Percentiles rank a stretch among this genome's conserved stretches.
Evolutionary conservation across 345 rosid species (phyloP).

Genomic region (Euphorbia tirucalli): DNA sequence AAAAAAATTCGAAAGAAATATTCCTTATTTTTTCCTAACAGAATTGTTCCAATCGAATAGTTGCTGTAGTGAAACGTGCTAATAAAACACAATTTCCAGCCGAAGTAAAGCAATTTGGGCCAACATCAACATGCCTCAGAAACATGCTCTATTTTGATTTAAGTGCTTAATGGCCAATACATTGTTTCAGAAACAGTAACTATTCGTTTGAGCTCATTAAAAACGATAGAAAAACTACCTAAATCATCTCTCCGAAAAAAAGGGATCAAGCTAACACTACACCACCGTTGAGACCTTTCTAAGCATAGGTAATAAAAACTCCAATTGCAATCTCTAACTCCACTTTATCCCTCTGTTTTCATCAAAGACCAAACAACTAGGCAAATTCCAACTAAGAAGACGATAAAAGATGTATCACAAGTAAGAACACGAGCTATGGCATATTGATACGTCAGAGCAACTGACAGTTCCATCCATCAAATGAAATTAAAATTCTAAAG

Average conservation of each 20-base stretch:
- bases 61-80: background rate
- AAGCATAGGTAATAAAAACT: background rate
- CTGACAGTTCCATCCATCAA: too few species aligned
- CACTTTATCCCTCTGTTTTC: background rate
- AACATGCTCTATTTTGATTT: background rate
- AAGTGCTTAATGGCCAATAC: background rate
- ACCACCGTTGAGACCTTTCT: background rate
- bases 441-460: too few species aligned
- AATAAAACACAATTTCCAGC: background rate
- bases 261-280: background rate
- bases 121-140: background rate
- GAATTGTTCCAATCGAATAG: background rate
- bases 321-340: background rate
- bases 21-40: background rate
- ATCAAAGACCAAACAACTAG: conserved; percentile 18
- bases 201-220: background rate
- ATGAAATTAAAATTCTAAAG: background rate
- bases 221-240: background rate
- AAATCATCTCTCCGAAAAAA: background rate
- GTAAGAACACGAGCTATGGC: background rate
- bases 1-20: background rate
- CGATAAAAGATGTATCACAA: background rate
- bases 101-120: background rate
- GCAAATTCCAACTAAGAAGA: background rate
- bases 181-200: background rate